phyloP scores from a whole-genome alignment of 257 asterid species.

The Salvia splendens region DNA sequence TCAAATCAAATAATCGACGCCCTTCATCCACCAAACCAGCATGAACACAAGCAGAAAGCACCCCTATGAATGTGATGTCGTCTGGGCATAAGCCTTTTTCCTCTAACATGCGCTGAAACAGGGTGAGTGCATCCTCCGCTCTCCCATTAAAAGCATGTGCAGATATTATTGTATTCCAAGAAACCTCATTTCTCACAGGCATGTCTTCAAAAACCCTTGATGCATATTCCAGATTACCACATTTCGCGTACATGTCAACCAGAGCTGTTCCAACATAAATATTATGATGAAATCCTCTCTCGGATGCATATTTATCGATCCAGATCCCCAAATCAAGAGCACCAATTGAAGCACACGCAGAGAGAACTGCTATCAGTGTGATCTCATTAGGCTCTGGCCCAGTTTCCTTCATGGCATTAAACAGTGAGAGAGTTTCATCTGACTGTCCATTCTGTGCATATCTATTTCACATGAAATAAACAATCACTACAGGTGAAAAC shows the following conservation, averaged over 20 bases:
- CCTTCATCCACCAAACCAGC: conserved; percentile 87
- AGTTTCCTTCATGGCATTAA: conserved; percentile 61
- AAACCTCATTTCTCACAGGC: conserved; percentile 69
- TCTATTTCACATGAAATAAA: conserved; percentile 44
- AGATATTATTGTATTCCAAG: conserved; percentile 93
- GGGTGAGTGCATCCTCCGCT: conserved; percentile 62
- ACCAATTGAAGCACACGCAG: conserved; percentile 87
- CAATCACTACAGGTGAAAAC: conserved; percentile 14
- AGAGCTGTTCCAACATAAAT: conserved; percentile 75
- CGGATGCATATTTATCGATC: conserved; percentile 66
- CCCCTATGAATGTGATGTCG: conserved; percentile 72
- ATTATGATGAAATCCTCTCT: conserved; percentile 49
- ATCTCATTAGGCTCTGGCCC: conserved; percentile 68
- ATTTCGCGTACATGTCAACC: conserved; percentile 90
- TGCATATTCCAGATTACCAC: conserved; percentile 73
- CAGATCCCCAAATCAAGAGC: conserved; percentile 69
- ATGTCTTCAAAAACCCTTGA: conserved; percentile 60
- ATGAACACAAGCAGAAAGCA: conserved; percentile 90
- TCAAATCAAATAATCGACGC: conserved; percentile 45
- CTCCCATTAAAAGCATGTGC: conserved; percentile 82
- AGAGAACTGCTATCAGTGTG: conserved; percentile 75
- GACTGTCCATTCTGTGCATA: conserved; percentile 84
- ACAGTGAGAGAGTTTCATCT: conserved; percentile 64
- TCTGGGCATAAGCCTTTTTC: conserved; percentile 49
- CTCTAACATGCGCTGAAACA: conserved; percentile 67